Evolutionary conservation across 495 filamentous ascomycete genomes (phyloP), one percentile per base, ranked within the genome.

Genomic region (Trichoderma asperelloides): DNA sequence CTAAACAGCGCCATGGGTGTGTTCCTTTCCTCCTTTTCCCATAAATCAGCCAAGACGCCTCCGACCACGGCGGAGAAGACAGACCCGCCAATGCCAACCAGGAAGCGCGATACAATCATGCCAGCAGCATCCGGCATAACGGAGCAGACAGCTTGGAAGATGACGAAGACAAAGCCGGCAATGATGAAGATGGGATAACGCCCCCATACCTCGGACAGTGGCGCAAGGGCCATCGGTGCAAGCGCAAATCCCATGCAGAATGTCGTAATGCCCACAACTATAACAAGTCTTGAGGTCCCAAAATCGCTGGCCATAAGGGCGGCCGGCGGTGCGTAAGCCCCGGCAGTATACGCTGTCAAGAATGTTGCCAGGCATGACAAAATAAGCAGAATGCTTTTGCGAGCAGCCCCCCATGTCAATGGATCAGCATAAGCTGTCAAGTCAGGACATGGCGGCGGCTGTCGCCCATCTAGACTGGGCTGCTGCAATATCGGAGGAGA

Each of bases 1-100:
- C 88, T 87, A 74, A 96, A 97, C 2, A 96, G 71, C 2, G 92
- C 89, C 94, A 98, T 98, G 5, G 93, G 91, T 2, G 89, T 91
- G 70, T 97, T 96, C 40, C 94, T 81, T 45, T 89, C 89, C 68
- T 90, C 76, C 11, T 89, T 84, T 43, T 88, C 87, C 75, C 92
- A 97, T 68, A 97, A 88, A 71, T 98, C 94, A 65, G 88, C 88
- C 39, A 98, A 89, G 8, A 97, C 90, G 0, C 94, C 94, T 41
- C 94, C 94, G 2, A 96, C 91, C 89, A 97, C 94, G 15, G 92
- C 96, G 5, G 86, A 89, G 74, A 96, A 97, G 0, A 93, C 94
- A 1, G 86, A 90, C 21, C 85, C 87, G 11, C 88, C 89, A 16
- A 88, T 85, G 0, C 94, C 93, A 15, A 85, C 83, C 47, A 94